Evolutionary conservation across 352 stramenopile species (phyloP), one percentile per base, ranked within the genome.

Genomic region (Phytophthora uliginosa): DNA sequence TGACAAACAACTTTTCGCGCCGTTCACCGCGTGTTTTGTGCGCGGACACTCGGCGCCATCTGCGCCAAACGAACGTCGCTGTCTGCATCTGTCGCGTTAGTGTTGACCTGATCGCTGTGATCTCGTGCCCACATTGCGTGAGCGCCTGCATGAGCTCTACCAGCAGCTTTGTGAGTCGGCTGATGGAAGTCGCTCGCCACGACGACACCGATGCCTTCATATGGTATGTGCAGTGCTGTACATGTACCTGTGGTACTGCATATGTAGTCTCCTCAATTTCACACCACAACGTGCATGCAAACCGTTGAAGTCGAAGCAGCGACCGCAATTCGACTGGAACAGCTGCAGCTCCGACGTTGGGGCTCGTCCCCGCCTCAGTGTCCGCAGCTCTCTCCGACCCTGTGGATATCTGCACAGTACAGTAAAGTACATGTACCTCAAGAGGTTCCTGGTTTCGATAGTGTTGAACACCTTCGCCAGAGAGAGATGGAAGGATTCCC

Each of bases 271-370:
- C 58, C 57, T 51, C 45, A 42, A 57, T 53, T 57, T 57, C 28
- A 52, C 40, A 26, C 59, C 45, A 28, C 47, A 36, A 64, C 65
- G 57, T 50, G 59, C 59, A 59, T 45, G 13, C 36, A 62, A 59
- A 50, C 38, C 15, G 18, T 52, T 71, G 50, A 59, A 55, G 36
- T 57, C 67, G 61, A 57, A 60, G 53, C 60, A 65, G 45, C 67
- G 42, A 69, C 33, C n/a, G n/a, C 45, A 52, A 28, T 74, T 74
- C 60, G 53, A 61, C 67, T 45, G 54, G 26, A 74, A 61, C 67
- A 71, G 61, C 67, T 74, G 67, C 42, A 61, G 22, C 18, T 22
- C 18, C 48, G 36, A 17, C 38, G 45, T 31, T 58, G 33, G 33
- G 6, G n/a, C 54, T 62, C 55, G 57, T 72, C 52, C 51, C 60